Evolutionary conservation across 148 eudicot species (phyloP).

Genomic region (Chenopodium quinoa): DNA sequence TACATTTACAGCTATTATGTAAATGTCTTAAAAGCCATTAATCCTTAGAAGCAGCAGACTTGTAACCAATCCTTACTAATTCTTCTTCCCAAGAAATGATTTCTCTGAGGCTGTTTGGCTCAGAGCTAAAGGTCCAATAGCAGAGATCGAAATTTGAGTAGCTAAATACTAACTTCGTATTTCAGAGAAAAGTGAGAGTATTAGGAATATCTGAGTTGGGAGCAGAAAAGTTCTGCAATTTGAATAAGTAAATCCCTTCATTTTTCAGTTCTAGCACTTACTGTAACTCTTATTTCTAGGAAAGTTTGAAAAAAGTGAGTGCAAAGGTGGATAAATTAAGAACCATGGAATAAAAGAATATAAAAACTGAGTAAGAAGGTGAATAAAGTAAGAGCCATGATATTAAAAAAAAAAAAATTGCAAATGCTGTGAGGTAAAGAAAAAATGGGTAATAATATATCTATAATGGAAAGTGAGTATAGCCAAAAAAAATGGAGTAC

Average conservation of each 20-base stretch:
- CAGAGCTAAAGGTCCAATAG: not conserved
- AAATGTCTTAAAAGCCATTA: not conserved
- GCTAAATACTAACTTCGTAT: not conserved
- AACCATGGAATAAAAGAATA: no score
- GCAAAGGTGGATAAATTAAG: no score
- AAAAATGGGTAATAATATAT: no score
- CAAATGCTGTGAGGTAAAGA: no score
- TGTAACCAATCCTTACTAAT: not conserved
- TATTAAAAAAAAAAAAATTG: no score
- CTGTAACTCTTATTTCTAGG: no score
- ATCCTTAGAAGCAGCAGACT: not conserved
- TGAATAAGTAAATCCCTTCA: not conserved
- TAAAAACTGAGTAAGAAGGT: no score
- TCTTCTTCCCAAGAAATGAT: not conserved
- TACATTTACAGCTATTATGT: not conserved
- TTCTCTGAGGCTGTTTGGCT: not conserved
- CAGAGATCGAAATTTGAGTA: not conserved
- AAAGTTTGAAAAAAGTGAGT: no score
- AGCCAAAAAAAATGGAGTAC: not conserved
- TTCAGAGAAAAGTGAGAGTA: not conserved
- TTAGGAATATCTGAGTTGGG: not conserved
- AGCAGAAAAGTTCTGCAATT: not conserved
- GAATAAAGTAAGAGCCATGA: no score
- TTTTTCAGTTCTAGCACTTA: no score
- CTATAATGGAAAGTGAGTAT: no score